A percentile compares a stretch with the other conserved stretches of the same genome.
phyloP scores from a whole-genome alignment of 1,284 basidiomycete genomes.

The Leccinum proximum region DNA sequence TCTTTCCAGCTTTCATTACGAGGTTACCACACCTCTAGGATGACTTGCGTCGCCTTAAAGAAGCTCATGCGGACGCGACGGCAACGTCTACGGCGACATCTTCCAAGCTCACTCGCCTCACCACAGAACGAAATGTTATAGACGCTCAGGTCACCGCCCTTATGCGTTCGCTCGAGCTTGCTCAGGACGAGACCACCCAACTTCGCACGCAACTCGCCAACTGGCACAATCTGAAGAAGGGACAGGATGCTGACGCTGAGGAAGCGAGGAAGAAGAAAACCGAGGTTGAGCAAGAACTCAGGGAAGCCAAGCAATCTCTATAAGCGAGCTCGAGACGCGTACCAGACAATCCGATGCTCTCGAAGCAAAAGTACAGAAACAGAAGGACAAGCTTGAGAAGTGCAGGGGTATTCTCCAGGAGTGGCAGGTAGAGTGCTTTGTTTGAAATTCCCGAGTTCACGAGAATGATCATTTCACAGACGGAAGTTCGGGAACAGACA shows the following conservation, averaged over 20 bases:
- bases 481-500: conserved; percentile 34
- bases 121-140: conserved; percentile 54
- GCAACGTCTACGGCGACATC: conserved; percentile 42
- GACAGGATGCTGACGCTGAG: conserved; percentile 57
- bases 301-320: conserved; percentile 41
- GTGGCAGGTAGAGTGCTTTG: conserved; percentile 38
- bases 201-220: conserved; percentile 62
- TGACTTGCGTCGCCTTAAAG: conserved; percentile 41
- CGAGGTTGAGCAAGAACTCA: conserved; percentile 53
- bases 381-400: conserved; percentile 41
- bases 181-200: conserved; percentile 50
- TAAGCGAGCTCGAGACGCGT: conserved; percentile 38
- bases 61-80: conserved; percentile 44
- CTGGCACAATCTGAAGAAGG: conserved; percentile 64
- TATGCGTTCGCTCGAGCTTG: conserved; percentile 51
- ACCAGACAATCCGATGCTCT: conserved; percentile 17
- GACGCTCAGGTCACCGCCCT: conserved; percentile 51
- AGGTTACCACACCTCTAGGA: conserved; percentile 28
- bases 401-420: conserved; percentile 38
- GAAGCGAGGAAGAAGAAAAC: conserved; percentile 49
- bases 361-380: conserved; percentile 36
- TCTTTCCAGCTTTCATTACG: neutral
- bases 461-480: conserved; percentile 24
- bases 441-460: neutral
- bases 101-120: conserved; percentile 53